Evolutionary conservation across 768 basidiomycete genomes (phyloP).

Genomic region (Lentinula raphanica): DNA sequence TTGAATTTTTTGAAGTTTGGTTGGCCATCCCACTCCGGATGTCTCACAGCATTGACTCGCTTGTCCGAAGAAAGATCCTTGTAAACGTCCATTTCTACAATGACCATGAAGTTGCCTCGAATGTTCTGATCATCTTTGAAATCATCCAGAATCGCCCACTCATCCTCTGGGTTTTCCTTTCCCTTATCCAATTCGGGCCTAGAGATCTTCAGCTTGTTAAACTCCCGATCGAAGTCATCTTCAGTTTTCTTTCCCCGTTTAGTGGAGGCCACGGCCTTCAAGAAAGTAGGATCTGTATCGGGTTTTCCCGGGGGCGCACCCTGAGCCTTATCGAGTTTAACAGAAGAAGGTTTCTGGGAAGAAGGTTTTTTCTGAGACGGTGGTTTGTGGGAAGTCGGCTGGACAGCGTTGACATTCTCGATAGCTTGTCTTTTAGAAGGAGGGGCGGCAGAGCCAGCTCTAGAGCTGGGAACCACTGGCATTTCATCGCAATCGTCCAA

Average conservation of each 20-base stretch:
- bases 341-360: slow-evolving; percentile 22
- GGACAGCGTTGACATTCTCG: slow-evolving; percentile 31
- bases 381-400: slow-evolving; percentile 19
- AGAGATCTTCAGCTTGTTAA: slow-evolving; percentile 69
- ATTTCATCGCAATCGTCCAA: slow-evolving; percentile 14
- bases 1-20: slow-evolving; percentile 79
- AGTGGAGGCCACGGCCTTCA: slow-evolving; percentile 69
- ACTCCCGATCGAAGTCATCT: slow-evolving; percentile 73
- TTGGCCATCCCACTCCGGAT: slow-evolving; percentile 40
- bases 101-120: slow-evolving; percentile 77
- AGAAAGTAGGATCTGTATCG: slow-evolving; percentile 64
- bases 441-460: slow-evolving; percentile 13
- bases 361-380: slow-evolving; percentile 20
- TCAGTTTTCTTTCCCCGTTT: slow-evolving; percentile 65
- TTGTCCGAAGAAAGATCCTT: slow-evolving; percentile 17
- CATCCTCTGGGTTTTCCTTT: slow-evolving; percentile 25
- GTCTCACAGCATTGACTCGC: neutral
- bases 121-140: slow-evolving; percentile 60
- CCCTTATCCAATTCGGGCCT: slow-evolving; percentile 43
- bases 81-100: slow-evolving; percentile 59
- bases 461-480: slow-evolving; percentile 4
- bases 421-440: slow-evolving; percentile 39
- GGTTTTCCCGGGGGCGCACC: slow-evolving; percentile 42
- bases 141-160: slow-evolving; percentile 58
- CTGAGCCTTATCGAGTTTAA: slow-evolving; percentile 15